Conservation (phyloP, 495 filamentous ascomycete genomes). For the Xylaria palmicola region DNA sequence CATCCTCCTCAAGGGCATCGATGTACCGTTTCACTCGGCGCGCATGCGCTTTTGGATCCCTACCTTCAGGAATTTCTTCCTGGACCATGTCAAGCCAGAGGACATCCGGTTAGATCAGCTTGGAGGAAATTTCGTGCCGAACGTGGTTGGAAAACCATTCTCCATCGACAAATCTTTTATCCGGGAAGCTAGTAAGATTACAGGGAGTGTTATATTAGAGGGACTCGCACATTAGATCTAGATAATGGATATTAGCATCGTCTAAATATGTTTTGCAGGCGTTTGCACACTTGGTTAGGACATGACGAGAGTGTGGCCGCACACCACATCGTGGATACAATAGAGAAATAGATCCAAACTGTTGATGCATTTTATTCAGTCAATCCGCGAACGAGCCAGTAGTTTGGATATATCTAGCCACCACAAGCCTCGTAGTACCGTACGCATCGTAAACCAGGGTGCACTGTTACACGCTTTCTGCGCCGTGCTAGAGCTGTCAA, state of each 20-base stretch:
- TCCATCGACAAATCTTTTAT: conserved; percentile 34
- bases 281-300: too few relatives aligned
- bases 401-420: too few relatives aligned
- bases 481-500: too few relatives aligned
- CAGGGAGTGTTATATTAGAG: conserved; percentile 66
- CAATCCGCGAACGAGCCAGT: too few relatives aligned
- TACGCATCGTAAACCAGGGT: too few relatives aligned
- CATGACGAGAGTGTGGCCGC: too few relatives aligned
- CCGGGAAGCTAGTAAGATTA: conserved; percentile 84
- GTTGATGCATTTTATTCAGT: too few relatives aligned
- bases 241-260: background rate
- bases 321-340: too few relatives aligned
- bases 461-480: too few relatives aligned
- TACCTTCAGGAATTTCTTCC: conserved; percentile 82
- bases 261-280: too few relatives aligned
- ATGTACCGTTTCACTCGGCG: conserved; percentile 89
- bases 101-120: conserved; percentile 84
- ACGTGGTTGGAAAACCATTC: conserved; percentile 84
- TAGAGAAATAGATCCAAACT: too few relatives aligned
- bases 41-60: conserved; percentile 90
- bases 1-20: conserved; percentile 85
- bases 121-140: conserved; percentile 87
- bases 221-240: background rate
- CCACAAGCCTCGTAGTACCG: too few relatives aligned
- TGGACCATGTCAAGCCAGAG: conserved; percentile 90